phyloP scores from a whole-genome alignment of 73 alveolate species.

The Diophrys appendiculata region DNA sequence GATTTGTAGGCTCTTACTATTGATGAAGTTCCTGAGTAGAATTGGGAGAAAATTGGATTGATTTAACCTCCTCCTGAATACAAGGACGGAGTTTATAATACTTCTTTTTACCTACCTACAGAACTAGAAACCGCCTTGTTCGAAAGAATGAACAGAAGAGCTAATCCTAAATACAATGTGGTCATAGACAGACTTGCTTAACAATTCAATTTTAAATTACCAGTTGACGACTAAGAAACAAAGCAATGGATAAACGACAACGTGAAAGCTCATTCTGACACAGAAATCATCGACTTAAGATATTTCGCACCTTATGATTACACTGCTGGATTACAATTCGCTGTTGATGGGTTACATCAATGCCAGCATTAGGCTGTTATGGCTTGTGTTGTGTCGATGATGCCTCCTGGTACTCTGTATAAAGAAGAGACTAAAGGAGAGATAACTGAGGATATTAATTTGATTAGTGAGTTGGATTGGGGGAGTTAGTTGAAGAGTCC shows the following conservation, averaged over 20 bases:
- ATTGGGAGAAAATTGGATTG: conserved; percentile 69
- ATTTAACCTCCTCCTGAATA: conserved; percentile 81
- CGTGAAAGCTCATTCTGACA: conserved; percentile 25
- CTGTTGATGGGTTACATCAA: conserved; percentile 78
- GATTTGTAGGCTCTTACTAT: conserved; percentile 59
- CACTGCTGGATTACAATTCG: conserved; percentile 74
- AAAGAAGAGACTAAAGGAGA: conserved; percentile 14
- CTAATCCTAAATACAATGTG: not conserved
- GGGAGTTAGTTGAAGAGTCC: not conserved
- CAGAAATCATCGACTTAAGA: conserved; percentile 68
- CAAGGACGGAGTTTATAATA: conserved; percentile 59
- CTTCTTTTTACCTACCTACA: conserved; percentile 46
- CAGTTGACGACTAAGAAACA: not conserved
- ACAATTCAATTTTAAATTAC: not conserved
- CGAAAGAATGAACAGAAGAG: not conserved
- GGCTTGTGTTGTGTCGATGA: conserved; percentile 32
- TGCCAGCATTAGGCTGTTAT: conserved; percentile 29
- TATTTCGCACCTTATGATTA: conserved; percentile 65
- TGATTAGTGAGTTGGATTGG: not conserved
- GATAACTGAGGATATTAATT: conserved; percentile 10
- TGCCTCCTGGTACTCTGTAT: conserved; percentile 63
- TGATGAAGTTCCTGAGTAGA: conserved; percentile 61
- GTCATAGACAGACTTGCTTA: not conserved
- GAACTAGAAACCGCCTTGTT: not conserved
- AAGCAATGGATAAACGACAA: conserved; percentile 26